Base-by-base conservation (phyloP, 208 protist species). In the Strigomonas galati region DNA sequence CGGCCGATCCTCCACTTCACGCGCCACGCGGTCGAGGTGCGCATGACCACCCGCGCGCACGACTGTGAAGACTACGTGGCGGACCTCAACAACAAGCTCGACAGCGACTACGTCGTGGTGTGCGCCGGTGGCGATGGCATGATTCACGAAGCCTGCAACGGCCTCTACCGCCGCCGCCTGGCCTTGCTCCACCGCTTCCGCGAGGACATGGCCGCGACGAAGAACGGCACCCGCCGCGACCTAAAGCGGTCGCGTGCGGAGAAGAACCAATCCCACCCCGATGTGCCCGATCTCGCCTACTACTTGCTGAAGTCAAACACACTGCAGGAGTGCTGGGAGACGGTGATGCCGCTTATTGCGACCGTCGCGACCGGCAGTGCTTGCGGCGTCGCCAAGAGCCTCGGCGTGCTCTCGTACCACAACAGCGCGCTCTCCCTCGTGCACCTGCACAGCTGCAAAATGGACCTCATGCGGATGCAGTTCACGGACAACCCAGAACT, bases 1-100 rank as follows among this genome's bases (percentile, higher is more conserved):
- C 51, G 71, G 1, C 89, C 84, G 2, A 19, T 92, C 10, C 71
- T 95, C 54, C 83, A 88, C 66, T 89, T 92, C 54, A 80, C 86
- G 15, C 76, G 82, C 2, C 89, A 95, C 72, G 75, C 73, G 15
- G 69, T 85, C 23, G 54, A 84, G 40, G 54, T 72, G 5, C 75
- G 74, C 63, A 40, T 89, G 21, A 95, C 89, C 0, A 67, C 35
- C n/a, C 79, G 77, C 32, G 79, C 79, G 21, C 78, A 85, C 69
- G 79, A 95, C 63, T 88, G 81, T 62, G 89, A 95, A 72, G 85
- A 92, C 74, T 92, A 78, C 62, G 55, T 92, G 37, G 86, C 89
- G n/a, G 71, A 93, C 63, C 48, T 84, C 6, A n/a, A 40, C 35
- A 84, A 91, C 62, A 62, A 66, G 10, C 58, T 95, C 40, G 56